Base-by-base conservation (phyloP, 2,329 filamentous ascomycete species). In the Claviceps paspali region DNA sequence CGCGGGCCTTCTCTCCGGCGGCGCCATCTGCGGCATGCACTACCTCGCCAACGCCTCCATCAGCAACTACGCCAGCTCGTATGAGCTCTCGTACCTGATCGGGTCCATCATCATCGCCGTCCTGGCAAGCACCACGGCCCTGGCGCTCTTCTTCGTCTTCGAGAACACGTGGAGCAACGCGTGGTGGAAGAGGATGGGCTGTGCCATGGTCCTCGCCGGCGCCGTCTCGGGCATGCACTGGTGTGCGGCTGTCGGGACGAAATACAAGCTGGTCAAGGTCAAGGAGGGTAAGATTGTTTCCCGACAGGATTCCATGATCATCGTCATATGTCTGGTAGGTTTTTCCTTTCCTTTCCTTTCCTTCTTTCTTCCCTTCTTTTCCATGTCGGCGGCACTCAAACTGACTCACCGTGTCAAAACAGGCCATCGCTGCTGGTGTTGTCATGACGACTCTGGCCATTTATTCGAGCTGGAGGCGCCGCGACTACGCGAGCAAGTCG, bases 211-310 rank as follows among this genome's bases (percentile, higher is more conserved):
- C 17, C 65, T 92, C 29, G 79, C 82, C 8, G 64, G 70, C n/a
- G 82, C 79, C 26, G 81, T 88, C 1, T 85, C 78, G 4, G 81
- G 81, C 1, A 88, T 91, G 83, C 83, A 91, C 57, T 91, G 82
- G 79, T 79, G 79, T 37, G 83, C 80, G 17, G 70, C 78, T 3
- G 67, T 72, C 9, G 81, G 81, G 7, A 88, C 82, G 4, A 53
- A 56, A 8, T 91, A 87, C 52, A 65, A 63, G 26, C 55, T 82
- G 39, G 56, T 67, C 4, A 23, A 11, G 62, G 38, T 52, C 64
- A 40, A 59, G 59, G 27, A 33, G 5, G 27, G 33, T 6, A 40
- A 36, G 28, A 43, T 38, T 14, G 35, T 44, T 22, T 46, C 44
- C 6, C 40, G 42, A 18, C 40, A 41, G 5, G 36, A 42, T 32